phyloP scores from a whole-genome alignment of 805 yeast genomes.

The Suhomyces canberraensis region DNA sequence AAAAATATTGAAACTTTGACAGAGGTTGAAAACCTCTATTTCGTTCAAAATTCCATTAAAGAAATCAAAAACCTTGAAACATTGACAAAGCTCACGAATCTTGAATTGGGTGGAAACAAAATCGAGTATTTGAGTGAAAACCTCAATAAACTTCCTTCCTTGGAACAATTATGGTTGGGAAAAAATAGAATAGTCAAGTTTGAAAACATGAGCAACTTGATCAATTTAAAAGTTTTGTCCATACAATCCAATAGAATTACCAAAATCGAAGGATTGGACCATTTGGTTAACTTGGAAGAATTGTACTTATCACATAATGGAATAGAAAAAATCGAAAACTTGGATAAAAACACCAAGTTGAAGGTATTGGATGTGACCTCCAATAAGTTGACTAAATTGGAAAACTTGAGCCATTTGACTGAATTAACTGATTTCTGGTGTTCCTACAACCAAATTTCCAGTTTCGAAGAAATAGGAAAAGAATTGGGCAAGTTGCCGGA shows the following conservation, averaged over 20 bases:
- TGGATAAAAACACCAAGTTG: slow-evolving; percentile 66
- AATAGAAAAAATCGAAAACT: slow-evolving; percentile 67
- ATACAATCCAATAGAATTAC: slow-evolving; percentile 83
- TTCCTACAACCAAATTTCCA: slow-evolving; percentile 66
- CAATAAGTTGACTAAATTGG: slow-evolving; percentile 60
- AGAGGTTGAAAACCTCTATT: slow-evolving; percentile 65
- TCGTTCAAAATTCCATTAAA: slow-evolving; percentile 84
- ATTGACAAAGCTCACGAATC: slow-evolving; percentile 54
- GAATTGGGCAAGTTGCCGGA: slow-evolving; percentile 60
- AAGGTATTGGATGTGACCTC: slow-evolving; percentile 78
- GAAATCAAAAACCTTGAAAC: slow-evolving; percentile 66
- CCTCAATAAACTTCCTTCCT: slow-evolving; percentile 49
- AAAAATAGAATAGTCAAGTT: slow-evolving; percentile 71
- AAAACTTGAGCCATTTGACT: slow-evolving; percentile 59
- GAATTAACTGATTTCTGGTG: slow-evolving; percentile 94
- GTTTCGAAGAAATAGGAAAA: slow-evolving; percentile 64
- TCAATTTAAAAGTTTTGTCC: slow-evolving; percentile 69
- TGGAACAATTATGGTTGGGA: slow-evolving; percentile 89
- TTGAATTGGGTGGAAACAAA: slow-evolving; percentile 91
- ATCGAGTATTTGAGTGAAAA: slow-evolving; percentile 56
- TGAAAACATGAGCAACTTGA: slow-evolving; percentile 57
- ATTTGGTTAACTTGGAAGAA: slow-evolving; percentile 71
- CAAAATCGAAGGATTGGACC: slow-evolving; percentile 78
- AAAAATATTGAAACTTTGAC: slow-evolving; percentile 67
- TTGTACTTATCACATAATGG: slow-evolving; percentile 86